Conservation (phyloP, 2,329 filamentous ascomycete species). For the Fusarium xyrophilum region DNA sequence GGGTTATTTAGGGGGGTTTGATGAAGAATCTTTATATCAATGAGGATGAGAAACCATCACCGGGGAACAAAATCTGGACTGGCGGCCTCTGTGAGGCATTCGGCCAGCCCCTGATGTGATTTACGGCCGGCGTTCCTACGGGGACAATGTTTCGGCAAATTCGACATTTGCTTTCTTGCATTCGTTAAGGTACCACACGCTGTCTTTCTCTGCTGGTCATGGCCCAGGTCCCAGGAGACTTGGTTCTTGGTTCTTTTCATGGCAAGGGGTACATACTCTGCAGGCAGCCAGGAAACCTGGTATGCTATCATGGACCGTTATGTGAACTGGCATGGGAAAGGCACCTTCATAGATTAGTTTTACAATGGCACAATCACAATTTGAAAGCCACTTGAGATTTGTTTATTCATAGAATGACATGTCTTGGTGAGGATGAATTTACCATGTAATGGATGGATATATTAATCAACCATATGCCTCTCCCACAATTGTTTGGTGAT, state of each 20-base stretch:
- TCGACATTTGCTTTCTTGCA: constrained; percentile 45
- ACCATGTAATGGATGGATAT: too few species aligned
- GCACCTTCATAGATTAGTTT: constrained; percentile 42
- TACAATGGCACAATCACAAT: constrained; percentile 43
- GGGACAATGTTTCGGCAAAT: constrained; percentile 43
- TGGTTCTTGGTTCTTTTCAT: constrained; percentile 2
- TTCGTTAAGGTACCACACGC: constrained; percentile 35
- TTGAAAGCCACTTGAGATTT: constrained; percentile 26
- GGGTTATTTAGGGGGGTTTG: constrained; percentile 37
- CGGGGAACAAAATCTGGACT: constrained; percentile 31
- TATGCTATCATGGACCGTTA: constrained; percentile 12
- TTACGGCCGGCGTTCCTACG: constrained; percentile 40
- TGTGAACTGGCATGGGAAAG: constrained; percentile 14
- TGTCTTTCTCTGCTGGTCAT: constrained; percentile 21
- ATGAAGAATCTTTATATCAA: constrained; percentile 43
- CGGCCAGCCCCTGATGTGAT: constrained; percentile 35
- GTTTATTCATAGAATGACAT: not conserved
- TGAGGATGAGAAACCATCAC: constrained; percentile 41
- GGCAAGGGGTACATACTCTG: constrained; percentile 12
- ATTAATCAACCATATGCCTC: not conserved
- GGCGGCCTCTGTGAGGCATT: constrained; percentile 38
- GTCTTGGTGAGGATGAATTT: not conserved
- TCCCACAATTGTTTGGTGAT: not conserved
- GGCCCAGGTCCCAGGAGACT: not conserved
- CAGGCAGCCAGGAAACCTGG: constrained; percentile 5